Percentiles rank a stretch among this genome's conserved stretches.
These are phyloP conservation scores for Fusarium sp. DNA, from an alignment of 2,329 filamentous ascomycete genomes.

Conservation along the genomic window DNA sequence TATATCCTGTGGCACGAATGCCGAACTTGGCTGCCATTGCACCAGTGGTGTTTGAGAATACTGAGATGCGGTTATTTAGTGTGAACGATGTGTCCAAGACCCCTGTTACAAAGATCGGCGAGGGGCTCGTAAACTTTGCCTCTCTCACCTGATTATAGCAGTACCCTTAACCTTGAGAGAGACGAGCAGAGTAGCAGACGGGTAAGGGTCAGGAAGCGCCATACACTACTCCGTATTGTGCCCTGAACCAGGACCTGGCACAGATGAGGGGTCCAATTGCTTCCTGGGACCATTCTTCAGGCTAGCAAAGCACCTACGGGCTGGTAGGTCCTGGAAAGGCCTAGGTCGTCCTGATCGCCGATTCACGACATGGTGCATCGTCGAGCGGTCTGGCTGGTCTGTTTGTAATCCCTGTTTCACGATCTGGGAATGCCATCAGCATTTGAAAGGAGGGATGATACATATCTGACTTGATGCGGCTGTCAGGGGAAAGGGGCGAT, in stretches of 20 bases:
- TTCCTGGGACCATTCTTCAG: slow-evolving; percentile 6
- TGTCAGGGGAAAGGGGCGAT: neutral
- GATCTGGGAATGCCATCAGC: neutral
- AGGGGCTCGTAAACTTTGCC: slow-evolving; percentile 20
- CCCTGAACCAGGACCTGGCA: slow-evolving; percentile 22
- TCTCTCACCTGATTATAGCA: slow-evolving; percentile 22
- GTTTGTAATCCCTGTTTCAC: slow-evolving; percentile 1
- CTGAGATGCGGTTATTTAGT: neutral
- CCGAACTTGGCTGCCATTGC: neutral
- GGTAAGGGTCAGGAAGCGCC: slow-evolving; percentile 1
- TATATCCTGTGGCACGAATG: neutral
- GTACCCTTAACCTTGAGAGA: neutral
- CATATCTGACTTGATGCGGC: neutral
- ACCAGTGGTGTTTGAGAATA: neutral
- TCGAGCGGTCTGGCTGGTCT: slow-evolving; percentile 32
- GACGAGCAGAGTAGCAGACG: neutral
- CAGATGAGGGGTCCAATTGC: slow-evolving; percentile 24
- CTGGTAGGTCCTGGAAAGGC: neutral
- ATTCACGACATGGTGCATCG: slow-evolving; percentile 25
- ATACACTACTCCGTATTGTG: neutral
- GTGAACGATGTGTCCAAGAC: neutral
- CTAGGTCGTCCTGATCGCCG: slow-evolving; percentile 31
- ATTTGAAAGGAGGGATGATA: neutral
- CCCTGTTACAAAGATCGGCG: slow-evolving; percentile 12
- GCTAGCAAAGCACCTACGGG: slow-evolving; percentile 14